Evolutionary conservation across 2,329 filamentous ascomycete species (phyloP).

Genomic region (Berkeleyomyces basicola): DNA sequence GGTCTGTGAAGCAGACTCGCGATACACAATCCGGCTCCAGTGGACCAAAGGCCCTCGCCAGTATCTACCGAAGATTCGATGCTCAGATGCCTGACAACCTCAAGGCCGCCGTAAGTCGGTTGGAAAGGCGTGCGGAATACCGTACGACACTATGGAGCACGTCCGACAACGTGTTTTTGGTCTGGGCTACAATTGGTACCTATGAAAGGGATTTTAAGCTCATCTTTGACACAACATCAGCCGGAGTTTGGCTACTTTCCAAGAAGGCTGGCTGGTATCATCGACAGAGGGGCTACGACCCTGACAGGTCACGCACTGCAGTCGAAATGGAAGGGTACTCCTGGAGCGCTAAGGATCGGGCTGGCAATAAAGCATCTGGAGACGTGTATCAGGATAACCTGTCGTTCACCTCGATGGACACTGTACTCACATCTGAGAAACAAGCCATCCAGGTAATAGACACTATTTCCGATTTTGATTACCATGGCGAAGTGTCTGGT

Average conservation of each 20-base stretch:
- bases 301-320: conserved; percentile 26
- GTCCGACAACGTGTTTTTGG: conserved; percentile 24
- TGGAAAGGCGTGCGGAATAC: conserved; percentile 20
- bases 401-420: too few species aligned
- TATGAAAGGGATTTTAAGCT: too few species aligned
- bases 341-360: conserved; percentile 30
- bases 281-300: conserved; percentile 3
- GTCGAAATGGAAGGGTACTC: conserved; percentile 22
- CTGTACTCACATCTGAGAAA: conserved; percentile 23
- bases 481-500: too few species aligned
- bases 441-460: conserved; percentile 27
- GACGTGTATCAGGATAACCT: conserved; percentile 29
- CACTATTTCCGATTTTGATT: conserved; percentile 26
- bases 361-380: conserved; percentile 28
- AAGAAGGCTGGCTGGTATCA: too few species aligned
- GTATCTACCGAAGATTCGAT: conserved; percentile 24
- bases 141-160: conserved; percentile 17
- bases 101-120: conserved; percentile 15
- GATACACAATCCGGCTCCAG: too few species aligned
- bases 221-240: conserved; percentile 29
- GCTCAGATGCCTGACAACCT: conserved; percentile 21
- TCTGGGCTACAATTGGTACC: conserved; percentile 24
- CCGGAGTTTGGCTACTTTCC: conserved; percentile 33
- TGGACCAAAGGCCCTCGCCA: conserved; percentile 19
- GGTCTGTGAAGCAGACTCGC: too few species aligned